Base-by-base conservation (phyloP, 192 early-diverging fungal species). In the Allomyces macrogynus region DNA sequence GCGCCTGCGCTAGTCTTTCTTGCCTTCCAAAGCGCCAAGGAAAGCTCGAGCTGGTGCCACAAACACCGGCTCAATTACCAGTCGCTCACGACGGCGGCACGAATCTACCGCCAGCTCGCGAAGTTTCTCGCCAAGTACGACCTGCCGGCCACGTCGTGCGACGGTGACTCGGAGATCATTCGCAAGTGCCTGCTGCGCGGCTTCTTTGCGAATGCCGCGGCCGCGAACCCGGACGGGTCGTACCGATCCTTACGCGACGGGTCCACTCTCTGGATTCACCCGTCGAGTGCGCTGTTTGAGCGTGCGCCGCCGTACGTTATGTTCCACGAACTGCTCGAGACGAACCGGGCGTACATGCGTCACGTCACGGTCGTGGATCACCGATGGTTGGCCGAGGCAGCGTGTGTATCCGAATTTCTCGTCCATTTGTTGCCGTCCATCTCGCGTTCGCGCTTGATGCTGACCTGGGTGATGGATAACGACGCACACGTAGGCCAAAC, bases 171-270 rank as follows among this genome's bases (percentile, higher is more conserved):
- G 23, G 69, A 66, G 43, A 67, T 54, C 5, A 49, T 82, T 7
- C 63, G 78, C 23, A 78, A 78, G 61, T 80, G 78, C 40, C 70
- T 82, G 22, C 65, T 75, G 12, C 69, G 69, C 26, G 78, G 74
- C 3, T 82, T 68, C 61, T 82, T 82, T 63, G 44, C 70, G 12
- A 72, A 78, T 43, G 75, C 76, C 18, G 80, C 80, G 2, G 61
- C 67, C 64, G 64, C 77, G 63, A 66, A 71, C 49, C 66, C 66
- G 16, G 76, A 82, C 66, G 78, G 78, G 7, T 69, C 75, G 0
- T 82, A 78, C 63, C 25, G 23, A 12, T 77, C 76, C 16, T 62
- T 82, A 5, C 69, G 76, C 23, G 75, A 76, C 42, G 63, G 67
- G 23, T 70, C 69, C 26, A 24, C 43, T 14, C 24, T 32, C 27